Evolutionary conservation across 345 rosid genomes (phyloP), one percentile per base, ranked within the genome.

Genomic region (Hibiscus trionum): DNA sequence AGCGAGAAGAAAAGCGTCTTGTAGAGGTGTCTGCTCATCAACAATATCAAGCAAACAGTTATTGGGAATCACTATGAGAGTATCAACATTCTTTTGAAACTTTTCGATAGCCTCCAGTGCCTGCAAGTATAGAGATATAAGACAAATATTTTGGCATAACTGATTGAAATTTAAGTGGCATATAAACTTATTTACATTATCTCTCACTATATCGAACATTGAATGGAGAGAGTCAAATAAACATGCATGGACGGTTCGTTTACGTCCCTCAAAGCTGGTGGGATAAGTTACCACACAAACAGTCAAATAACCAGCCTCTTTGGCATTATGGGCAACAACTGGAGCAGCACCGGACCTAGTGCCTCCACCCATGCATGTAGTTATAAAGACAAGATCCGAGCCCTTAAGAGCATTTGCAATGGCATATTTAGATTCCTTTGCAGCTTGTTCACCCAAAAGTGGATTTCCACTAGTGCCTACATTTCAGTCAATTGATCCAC

Each of bases 271-370:
- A 68, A 95, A 95, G 81, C 99, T 95, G 82, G 91, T 89, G 19
- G 99, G 99, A 79, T 92, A 95, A 9, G 99, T 95, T 70, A 95
- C 97, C 74, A 91, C 99, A 75, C 99, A 97, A 76, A 95, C 99
- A 52, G 97, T 95, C 79, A 95, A 84, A 75, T 91, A 91, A 49
- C 97, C 99, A 26, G 96, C 95, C 53, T 95, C 99, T 73, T 86
- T 95, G 8, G 97, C 70, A 69, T 91, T 88, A 78, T 88, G 97
- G 58, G 97, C 99, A 44, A 95, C 97, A 24, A 95, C 96, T 19
- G 99, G 97, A 46, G 99, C 99, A 88, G 99, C 99, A 74, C 97
- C 97, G 8, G 99, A 95, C 11, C 99, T 97, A 26, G 99, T 95
- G 14, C 99, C 99, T 75, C 99, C 99, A 81, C 97, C 99, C 99